Base-by-base conservation (phyloP, 2,329 filamentous ascomycete species). In the Cercospora sp. region DNA sequence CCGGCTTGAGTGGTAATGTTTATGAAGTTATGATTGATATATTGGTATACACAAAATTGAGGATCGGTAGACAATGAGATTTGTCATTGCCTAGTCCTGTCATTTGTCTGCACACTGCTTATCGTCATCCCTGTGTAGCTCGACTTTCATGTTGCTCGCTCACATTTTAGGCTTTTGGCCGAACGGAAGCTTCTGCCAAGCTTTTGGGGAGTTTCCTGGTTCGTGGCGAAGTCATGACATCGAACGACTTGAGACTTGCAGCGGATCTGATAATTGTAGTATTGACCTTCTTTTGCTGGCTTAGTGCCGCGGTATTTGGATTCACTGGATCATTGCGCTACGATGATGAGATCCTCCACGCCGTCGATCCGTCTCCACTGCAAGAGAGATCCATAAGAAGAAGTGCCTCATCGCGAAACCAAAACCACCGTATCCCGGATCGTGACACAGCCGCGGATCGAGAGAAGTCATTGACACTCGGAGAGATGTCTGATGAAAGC, bases 261-360 rank as follows among this genome's bases (percentile, higher is more conserved):
- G 53, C 53, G 61, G 55, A 67, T 64, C 61, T 64, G 65, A 61
- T 64, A 64, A 45, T 31, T 60, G 28, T 26, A 18, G 8, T 64
- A 13, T 64, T 18, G 60, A 60, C 59, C 64, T 66, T 57, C 64
- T 60, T 18, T 30, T 30, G 28, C n/a, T 16, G 60, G 60, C 30
- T 31, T 51, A 63, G 36, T 53, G 20, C 13, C 23, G 53, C 26
- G 28, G 28, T 9, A 57, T 57, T n/a, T 23, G 23, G 23, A 23
- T 23, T 18, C 8, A 10, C 53, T 18, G 53, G 23, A 13, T 3
- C 28, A 18, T 18, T 7, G 5, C 53, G 53, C 53, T 12, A 48
- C 20, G 45, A 23, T 48, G 45, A 48, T 48, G 45, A 48, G 18
- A 48, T 48, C 36, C 36, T 42, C 5, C 5, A 42, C 36, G 6